phyloP scores from a whole-genome alignment of 2,329 filamentous ascomycete genomes.

The Paecilomyces variotii region DNA sequence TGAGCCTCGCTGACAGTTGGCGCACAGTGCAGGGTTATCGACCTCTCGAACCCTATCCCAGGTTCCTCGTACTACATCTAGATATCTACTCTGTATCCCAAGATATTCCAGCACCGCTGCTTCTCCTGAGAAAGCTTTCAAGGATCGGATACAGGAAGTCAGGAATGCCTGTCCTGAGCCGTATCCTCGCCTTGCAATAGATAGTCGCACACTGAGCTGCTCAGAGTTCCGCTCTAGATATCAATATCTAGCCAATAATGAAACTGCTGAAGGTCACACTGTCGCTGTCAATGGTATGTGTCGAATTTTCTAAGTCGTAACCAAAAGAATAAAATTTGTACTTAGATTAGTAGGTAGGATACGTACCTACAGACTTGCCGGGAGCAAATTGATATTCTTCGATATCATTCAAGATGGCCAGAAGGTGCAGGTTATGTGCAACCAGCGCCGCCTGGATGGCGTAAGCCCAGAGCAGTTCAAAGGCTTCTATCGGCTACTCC shows the following conservation, averaged over 20 bases:
- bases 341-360: conserved; percentile 60
- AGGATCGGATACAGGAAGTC: conserved; percentile 31
- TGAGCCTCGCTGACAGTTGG: neutral
- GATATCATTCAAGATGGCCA: conserved; percentile 67
- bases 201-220: conserved; percentile 23
- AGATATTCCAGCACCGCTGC: conserved; percentile 20
- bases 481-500: conserved; percentile 56
- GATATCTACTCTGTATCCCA: conserved; percentile 4
- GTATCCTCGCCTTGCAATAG: conserved; percentile 30
- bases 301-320: conserved; percentile 11
- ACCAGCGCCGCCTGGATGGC: conserved; percentile 43
- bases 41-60: neutral
- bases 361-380: conserved; percentile 59
- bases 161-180: conserved; percentile 24
- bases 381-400: conserved; percentile 76
- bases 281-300: conserved; percentile 38
- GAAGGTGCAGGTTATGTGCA: conserved; percentile 68
- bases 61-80: conserved; percentile 2
- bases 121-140: conserved; percentile 25
- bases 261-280: conserved; percentile 31
- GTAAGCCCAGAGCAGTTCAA: conserved; percentile 43
- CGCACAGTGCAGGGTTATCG: neutral
- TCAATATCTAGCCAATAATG: conserved; percentile 26
- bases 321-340: conserved; percentile 15
- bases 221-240: conserved; percentile 32